Conservation (phyloP, 805 yeast genomes). For the Suhomyces faveliae region DNA sequence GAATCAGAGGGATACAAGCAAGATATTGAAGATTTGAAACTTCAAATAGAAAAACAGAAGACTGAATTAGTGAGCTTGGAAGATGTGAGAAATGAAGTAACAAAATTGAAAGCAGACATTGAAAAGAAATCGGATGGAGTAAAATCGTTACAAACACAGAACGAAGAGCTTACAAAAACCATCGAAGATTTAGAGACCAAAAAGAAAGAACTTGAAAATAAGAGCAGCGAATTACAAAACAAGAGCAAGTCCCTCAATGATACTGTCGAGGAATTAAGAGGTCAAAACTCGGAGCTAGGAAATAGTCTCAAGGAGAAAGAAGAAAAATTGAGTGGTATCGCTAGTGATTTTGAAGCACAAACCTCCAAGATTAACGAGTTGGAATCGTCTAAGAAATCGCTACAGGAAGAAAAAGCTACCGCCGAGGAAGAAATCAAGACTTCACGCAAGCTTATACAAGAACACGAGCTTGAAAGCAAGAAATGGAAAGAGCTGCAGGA, state of each 20-base stretch:
- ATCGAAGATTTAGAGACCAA: neutral
- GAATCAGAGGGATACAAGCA: neutral
- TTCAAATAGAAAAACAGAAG: neutral
- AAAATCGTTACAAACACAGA: slow-evolving; percentile 1
- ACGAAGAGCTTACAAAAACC: neutral
- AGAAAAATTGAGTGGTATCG: neutral
- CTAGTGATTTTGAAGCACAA: neutral
- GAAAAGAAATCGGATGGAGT: neutral
- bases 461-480: neutral
- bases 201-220: neutral
- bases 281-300: neutral
- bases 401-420: neutral
- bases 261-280: neutral
- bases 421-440: neutral
- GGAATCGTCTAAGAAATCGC: neutral
- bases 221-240: neutral
- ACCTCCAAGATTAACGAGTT: neutral
- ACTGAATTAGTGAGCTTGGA: neutral
- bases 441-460: neutral
- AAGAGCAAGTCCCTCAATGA: neutral
- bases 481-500: neutral
- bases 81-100: neutral
- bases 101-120: neutral
- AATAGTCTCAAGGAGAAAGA: neutral
- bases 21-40: neutral